Conservation (phyloP, 805 yeast genomes). For the Sugiyamaella chiloensis region DNA sequence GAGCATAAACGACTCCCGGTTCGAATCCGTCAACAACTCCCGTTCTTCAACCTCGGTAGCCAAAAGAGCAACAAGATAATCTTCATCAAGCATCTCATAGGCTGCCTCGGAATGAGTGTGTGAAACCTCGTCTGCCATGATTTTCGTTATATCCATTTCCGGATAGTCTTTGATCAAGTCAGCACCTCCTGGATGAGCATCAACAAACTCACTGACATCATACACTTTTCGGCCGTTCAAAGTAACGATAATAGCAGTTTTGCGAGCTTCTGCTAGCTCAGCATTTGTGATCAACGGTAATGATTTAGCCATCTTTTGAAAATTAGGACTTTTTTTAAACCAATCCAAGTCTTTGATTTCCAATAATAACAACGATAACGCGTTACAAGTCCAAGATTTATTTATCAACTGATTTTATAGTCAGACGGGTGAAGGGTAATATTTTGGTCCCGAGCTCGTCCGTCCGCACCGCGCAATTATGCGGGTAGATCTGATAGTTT, state of each 20-base stretch:
- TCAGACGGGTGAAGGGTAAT: too few relatives aligned
- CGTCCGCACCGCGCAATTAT: too few relatives aligned
- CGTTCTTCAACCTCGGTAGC: slow-evolving; percentile 78
- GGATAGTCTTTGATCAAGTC: slow-evolving; percentile 46
- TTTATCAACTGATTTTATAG: too few relatives aligned
- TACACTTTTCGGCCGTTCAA: slow-evolving; percentile 76
- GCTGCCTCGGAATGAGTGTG: slow-evolving; percentile 86
- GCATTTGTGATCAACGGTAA: slow-evolving; percentile 56
- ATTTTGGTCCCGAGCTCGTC: too few relatives aligned
- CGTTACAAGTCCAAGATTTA: too few relatives aligned
- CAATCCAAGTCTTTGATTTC: too few relatives aligned
- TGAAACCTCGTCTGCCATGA: slow-evolving; percentile 66
- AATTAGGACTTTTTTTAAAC: too few relatives aligned
- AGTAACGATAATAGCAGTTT: slow-evolving; percentile 61
- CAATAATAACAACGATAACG: too few relatives aligned
- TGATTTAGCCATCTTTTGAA: not conserved
- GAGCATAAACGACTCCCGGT: slow-evolving; percentile 29
- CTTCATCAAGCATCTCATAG: slow-evolving; percentile 80
- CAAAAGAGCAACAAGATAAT: slow-evolving; percentile 72
- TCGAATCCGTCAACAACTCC: slow-evolving; percentile 60
- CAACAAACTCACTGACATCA: slow-evolving; percentile 70
- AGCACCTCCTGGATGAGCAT: slow-evolving; percentile 71
- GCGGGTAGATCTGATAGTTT: too few relatives aligned
- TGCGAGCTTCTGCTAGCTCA: slow-evolving; percentile 53
- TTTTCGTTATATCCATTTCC: slow-evolving; percentile 51